These are phyloP conservation scores for Termitomyces sp. DNA, from an alignment of 768 basidiomycete genomes.

Conservation along the genomic window DNA sequence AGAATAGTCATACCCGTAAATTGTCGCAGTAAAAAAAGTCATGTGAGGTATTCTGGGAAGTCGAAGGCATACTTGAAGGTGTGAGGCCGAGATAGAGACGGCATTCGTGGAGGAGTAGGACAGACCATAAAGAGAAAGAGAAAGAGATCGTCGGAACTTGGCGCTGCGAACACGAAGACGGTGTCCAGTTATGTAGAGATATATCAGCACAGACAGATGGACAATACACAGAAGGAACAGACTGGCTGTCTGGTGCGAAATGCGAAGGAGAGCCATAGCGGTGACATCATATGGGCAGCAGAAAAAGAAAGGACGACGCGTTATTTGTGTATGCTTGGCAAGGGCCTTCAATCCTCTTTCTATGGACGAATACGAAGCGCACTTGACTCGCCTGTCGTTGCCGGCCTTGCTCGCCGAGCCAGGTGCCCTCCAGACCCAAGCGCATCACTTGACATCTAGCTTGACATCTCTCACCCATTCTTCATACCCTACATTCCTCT, in stretches of 20 bases:
- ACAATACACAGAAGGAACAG: background rate
- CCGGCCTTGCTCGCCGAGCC: constrained; percentile 71
- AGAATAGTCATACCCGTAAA: constrained; percentile 24
- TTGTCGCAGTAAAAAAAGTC: constrained; percentile 25
- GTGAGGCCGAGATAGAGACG: constrained; percentile 11
- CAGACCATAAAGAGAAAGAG: constrained; percentile 9
- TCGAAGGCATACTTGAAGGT: constrained; percentile 20
- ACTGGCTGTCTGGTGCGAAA: background rate
- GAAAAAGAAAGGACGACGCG: constrained; percentile 1
- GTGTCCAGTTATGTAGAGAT: background rate
- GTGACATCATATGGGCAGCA: background rate
- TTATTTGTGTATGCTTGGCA: constrained; percentile 11
- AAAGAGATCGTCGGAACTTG: constrained; percentile 1
- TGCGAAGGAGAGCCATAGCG: background rate
- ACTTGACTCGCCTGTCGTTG: constrained; percentile 63
- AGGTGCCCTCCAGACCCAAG: constrained; percentile 70
- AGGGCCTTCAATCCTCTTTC: background rate
- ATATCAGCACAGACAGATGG: background rate
- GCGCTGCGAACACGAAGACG: background rate
- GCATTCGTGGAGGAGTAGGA: constrained; percentile 3
- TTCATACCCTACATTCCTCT: constrained; percentile 88
- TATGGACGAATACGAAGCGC: constrained; percentile 47
- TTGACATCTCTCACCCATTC: constrained; percentile 86
- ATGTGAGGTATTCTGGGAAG: constrained; percentile 22
- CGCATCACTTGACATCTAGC: constrained; percentile 83